phyloP scores from a whole-genome alignment of 345 rosid genomes.

The Aegle marmelos region DNA sequence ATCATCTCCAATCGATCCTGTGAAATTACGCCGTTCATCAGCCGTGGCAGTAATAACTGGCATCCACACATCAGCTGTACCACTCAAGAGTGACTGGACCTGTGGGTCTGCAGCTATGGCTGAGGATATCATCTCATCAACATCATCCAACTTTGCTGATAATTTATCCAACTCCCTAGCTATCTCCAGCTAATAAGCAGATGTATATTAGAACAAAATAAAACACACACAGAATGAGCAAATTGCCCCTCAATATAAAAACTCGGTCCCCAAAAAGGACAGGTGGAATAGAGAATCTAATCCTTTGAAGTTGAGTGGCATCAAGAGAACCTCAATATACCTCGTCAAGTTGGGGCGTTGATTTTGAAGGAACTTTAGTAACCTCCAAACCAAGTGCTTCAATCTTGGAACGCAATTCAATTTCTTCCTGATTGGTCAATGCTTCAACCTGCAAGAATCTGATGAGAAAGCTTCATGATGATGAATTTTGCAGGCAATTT shows the following conservation, averaged over 20 bases:
- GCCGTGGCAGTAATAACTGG: conserved; percentile 83
- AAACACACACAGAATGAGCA: background rate
- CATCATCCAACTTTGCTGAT: conserved; percentile 73
- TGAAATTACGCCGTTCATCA: conserved; percentile 64
- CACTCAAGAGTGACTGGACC: conserved; percentile 67
- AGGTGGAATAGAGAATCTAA: background rate
- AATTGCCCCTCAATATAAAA: background rate
- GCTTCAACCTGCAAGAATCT: conserved; percentile 54
- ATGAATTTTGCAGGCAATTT: background rate
- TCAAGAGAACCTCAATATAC: conserved; percentile 22
- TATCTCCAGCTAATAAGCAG: conserved; percentile 51
- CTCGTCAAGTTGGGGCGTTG: conserved; percentile 52
- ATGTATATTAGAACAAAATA: background rate
- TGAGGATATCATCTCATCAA: conserved; percentile 80
- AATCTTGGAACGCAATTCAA: conserved; percentile 78
- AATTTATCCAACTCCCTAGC: conserved; percentile 80
- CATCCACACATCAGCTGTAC: conserved; percentile 77
- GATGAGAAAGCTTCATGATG: background rate
- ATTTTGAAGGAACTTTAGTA: conserved; percentile 66
- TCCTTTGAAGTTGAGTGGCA: background rate
- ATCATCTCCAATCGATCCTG: conserved; percentile 33
- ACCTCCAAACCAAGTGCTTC: conserved; percentile 84
- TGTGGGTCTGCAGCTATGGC: conserved; percentile 70
- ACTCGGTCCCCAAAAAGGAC: background rate
- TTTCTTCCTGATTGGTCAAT: conserved; percentile 75